A percentile compares a stretch with the other conserved stretches of the same genome.
These are phyloP conservation scores for Pluteus cervinus DNA, from an alignment of 768 basidiomycete genomes.

Conservation along the genomic window DNA sequence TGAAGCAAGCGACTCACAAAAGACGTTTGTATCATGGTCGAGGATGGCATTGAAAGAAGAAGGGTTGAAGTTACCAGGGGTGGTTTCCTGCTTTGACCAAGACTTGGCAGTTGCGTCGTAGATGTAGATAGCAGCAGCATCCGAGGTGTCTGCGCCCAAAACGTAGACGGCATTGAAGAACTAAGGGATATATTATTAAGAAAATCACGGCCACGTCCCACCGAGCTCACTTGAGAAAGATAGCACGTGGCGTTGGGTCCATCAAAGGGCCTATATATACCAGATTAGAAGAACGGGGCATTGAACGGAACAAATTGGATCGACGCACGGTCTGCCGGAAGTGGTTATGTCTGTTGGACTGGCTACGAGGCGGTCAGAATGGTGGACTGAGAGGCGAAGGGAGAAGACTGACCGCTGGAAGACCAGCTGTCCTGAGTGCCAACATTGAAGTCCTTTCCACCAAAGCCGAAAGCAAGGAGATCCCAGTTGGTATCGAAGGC, in stretches of 20 bases:
- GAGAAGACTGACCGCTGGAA: slow-evolving; percentile 31
- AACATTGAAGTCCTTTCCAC: slow-evolving; percentile 79
- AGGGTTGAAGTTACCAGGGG: slow-evolving; percentile 52
- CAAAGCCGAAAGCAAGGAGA: slow-evolving; percentile 79
- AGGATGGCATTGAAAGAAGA: slow-evolving; percentile 65
- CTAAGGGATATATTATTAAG: slow-evolving; percentile 30
- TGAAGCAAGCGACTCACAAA: slow-evolving; percentile 46
- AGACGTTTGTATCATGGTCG: slow-evolving; percentile 92
- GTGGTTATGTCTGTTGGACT: slow-evolving; percentile 64
- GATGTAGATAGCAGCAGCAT: slow-evolving; percentile 69
- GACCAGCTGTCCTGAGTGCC: slow-evolving; percentile 69
- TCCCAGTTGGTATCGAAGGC: slow-evolving; percentile 80
- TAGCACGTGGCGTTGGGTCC: slow-evolving; percentile 62
- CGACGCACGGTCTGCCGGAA: slow-evolving; percentile 68
- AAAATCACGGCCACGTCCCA: neutral
- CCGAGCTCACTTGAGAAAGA: slow-evolving; percentile 50
- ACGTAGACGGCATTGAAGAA: slow-evolving; percentile 86
- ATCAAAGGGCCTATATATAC: slow-evolving; percentile 51
- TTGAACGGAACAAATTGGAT: slow-evolving; percentile 1
- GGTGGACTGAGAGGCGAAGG: neutral
- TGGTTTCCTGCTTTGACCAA: slow-evolving; percentile 73
- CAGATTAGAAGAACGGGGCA: slow-evolving; percentile 2
- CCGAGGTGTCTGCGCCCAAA: slow-evolving; percentile 67
- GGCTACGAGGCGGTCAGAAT: slow-evolving; percentile 25
- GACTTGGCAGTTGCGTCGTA: slow-evolving; percentile 67